Evolutionary conservation across 768 basidiomycete genomes (phyloP), one percentile per base, ranked within the genome.

Genomic region (Termitomyces sp.): DNA sequence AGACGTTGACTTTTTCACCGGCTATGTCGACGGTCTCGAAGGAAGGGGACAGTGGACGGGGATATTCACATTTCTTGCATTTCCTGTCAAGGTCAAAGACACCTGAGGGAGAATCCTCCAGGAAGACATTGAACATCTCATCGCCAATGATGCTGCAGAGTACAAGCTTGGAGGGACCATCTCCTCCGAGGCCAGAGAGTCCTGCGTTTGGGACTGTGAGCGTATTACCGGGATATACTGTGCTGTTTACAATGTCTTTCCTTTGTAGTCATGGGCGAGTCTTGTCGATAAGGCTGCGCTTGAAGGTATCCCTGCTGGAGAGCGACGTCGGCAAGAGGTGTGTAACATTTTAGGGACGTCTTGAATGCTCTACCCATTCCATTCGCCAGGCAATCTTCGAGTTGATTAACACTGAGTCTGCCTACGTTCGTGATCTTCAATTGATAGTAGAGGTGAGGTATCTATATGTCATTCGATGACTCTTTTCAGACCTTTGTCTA

Each of bases 361-460:
- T 52, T 50, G 28, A 20, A 11, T 20, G 32, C n/a, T 30, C 50
- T 54, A 54, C 9, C 33, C 10, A 11, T 24, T 9, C 20, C n/a
- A n/a, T 45, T 52, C 20, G 43, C 2, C 62, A 90, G 86, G 88
- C 92, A 0, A 96, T 97, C 52, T 98, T 98, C 63, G 96, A 99
- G 72, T 79, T 98, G 53, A 96, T 98, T 63, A 80, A 81, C 6
- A 98, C 96, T 0, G 96, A 99, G 70, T 80, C 78, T 8, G 84
- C 90, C 0, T 99, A 97, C 65, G 93, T 98, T 46, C 81, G 93
- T 24, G 92, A 95, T 68, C 71, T 98, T 30, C 96, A 99, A 66
- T 79, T 96, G 33, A 86, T 95, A 59, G 92, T 98, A 20, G 90
- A 92, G 81, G 94, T 92, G 57, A 48, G 79, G 51, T 38, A 7